Percentiles rank a stretch among this genome's conserved stretches.
phyloP scores from a whole-genome alignment of 805 yeast genomes.

The Candida ponderosae region DNA sequence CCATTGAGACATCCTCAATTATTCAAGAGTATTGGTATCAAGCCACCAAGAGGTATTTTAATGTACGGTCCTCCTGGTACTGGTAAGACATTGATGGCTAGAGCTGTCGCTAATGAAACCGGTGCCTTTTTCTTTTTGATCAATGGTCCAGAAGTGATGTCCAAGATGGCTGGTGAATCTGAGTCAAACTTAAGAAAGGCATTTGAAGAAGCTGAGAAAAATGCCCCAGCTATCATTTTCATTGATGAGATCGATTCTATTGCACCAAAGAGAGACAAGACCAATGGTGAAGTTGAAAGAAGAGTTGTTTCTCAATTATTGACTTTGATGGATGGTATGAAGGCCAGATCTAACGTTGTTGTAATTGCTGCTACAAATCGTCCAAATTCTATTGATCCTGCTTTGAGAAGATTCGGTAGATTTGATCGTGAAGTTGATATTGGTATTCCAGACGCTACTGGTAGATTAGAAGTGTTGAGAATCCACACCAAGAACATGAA shows the following conservation, averaged over 20 bases:
- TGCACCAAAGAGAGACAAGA: slow-evolving; percentile 99
- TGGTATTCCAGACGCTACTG: slow-evolving; percentile 97
- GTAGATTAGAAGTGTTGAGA: slow-evolving; percentile 92
- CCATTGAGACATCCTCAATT: slow-evolving; percentile 98
- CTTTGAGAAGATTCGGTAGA: slow-evolving; percentile 83
- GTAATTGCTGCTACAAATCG: slow-evolving; percentile 96
- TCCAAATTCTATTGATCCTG: slow-evolving; percentile 69
- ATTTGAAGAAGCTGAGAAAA: slow-evolving; percentile 98
- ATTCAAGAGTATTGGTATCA: slow-evolving; percentile 96
- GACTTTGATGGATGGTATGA: slow-evolving; percentile 99
- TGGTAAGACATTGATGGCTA: slow-evolving; percentile 98
- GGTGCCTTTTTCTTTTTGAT: slow-evolving; percentile 98
- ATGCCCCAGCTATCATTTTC: slow-evolving; percentile 95
- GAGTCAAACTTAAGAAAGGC: slow-evolving; percentile 97
- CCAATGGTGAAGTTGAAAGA: slow-evolving; percentile 99
- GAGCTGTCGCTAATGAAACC: slow-evolving; percentile 99
- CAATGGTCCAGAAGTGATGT: slow-evolving; percentile 99
- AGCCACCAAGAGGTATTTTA: slow-evolving; percentile 96
- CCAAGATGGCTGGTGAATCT: slow-evolving; percentile 99
- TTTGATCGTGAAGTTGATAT: slow-evolving; percentile 87
- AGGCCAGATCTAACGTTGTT: slow-evolving; percentile 96
- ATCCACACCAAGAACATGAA: slow-evolving; percentile 99
- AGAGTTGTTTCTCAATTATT: slow-evolving; percentile 97
- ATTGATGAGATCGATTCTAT: slow-evolving; percentile 98
- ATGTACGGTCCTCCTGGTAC: slow-evolving; percentile 99